These are phyloP conservation scores for Globisporangium uncinulatum DNA, from an alignment of 352 stramenopile genomes.

Conservation along the genomic window DNA sequence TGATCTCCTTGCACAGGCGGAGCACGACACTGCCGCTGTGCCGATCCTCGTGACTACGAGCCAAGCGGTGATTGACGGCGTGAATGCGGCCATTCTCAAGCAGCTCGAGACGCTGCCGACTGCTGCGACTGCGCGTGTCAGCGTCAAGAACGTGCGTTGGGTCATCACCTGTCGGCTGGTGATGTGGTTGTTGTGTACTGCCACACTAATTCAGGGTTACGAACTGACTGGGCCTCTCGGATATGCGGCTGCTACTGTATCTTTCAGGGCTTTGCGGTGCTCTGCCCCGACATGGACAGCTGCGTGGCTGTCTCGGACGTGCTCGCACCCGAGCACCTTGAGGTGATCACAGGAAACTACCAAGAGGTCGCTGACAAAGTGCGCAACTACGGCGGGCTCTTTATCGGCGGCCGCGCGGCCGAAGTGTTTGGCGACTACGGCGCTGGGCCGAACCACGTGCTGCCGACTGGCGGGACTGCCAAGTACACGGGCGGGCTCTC, in stretches of 20 bases:
- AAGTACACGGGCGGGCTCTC: constrained; percentile 97
- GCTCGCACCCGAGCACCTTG: constrained; percentile 83
- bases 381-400: constrained; percentile 88
- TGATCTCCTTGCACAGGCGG: constrained; percentile 83
- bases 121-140: constrained; percentile 54
- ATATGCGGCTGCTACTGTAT: too few relatives aligned
- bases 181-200: not conserved
- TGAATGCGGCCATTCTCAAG: constrained; percentile 82
- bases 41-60: constrained; percentile 94
- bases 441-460: constrained; percentile 98
- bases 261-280: constrained; percentile 62
- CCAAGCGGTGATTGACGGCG: constrained; percentile 76
- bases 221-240: too few relatives aligned
- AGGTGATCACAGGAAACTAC: constrained; percentile 89
- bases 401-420: constrained; percentile 92
- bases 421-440: constrained; percentile 98
- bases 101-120: constrained; percentile 78
- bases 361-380: constrained; percentile 78
- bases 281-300: constrained; percentile 60
- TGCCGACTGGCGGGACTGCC: constrained; percentile 95
- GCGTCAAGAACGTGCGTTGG: constrained; percentile 33
- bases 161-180: not conserved
- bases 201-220: not conserved
- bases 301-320: constrained; percentile 85
- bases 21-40: constrained; percentile 97